These are phyloP conservation scores for Beauveria medogensis DNA, from an alignment of 2,329 filamentous ascomycete species.

Conservation along the genomic window DNA sequence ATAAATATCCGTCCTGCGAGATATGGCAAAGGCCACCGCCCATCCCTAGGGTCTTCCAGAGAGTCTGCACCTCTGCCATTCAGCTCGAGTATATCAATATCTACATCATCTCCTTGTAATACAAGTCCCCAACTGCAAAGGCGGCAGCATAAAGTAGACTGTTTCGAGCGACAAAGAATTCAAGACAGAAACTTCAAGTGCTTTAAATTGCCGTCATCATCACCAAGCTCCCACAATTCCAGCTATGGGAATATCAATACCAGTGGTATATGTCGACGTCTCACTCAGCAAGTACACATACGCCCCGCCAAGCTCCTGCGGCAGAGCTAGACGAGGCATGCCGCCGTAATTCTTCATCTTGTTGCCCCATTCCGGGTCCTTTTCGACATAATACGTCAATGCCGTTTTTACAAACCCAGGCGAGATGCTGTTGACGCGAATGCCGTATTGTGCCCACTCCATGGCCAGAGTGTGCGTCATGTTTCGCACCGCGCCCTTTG, in stretches of 20 bases:
- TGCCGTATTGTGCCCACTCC: conserved; percentile 40
- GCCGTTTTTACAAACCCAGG: conserved; percentile 25
- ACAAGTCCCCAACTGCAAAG: no score
- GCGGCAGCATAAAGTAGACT: no score
- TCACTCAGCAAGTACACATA: conserved; percentile 50
- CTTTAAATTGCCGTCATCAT: no score
- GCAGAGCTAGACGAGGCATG: conserved; percentile 45
- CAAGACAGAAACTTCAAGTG: no score
- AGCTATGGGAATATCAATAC: conserved; percentile 39
- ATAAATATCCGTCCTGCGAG: no score
- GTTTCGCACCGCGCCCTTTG: conserved; percentile 35
- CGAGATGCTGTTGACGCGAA: conserved; percentile 38
- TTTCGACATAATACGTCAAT: conserved; percentile 40
- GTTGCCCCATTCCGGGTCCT: conserved; percentile 45
- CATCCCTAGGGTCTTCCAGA: no score
- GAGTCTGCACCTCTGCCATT: no score
- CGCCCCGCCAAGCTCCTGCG: conserved; percentile 46
- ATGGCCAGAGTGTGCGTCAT: conserved; percentile 35
- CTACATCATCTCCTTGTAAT: no score
- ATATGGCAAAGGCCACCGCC: no score
- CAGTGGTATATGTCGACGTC: conserved; percentile 41
- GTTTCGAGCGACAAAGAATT: no score
- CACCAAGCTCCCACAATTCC: conserved; percentile 23
- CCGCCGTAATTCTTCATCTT: conserved; percentile 52
- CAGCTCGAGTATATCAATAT: no score